Percentiles rank a stretch among this genome's conserved stretches.
Evolutionary conservation across 2,329 filamentous ascomycete species (phyloP).

Genomic region (Nemania sp.): DNA sequence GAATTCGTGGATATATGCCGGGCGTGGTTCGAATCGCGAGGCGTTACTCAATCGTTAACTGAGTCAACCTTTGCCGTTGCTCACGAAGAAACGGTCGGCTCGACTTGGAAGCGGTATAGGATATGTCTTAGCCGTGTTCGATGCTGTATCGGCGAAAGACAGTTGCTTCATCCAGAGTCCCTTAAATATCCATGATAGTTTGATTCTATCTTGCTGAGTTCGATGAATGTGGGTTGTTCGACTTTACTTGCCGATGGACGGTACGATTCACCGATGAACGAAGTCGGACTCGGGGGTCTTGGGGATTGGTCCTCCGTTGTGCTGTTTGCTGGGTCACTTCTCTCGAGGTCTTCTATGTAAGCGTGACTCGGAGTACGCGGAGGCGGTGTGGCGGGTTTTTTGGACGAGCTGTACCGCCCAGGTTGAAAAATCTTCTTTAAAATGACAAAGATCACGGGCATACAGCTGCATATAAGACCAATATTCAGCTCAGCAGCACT

Average conservation of each 20-base stretch:
- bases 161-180: constrained; percentile 22
- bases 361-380: constrained; percentile 33
- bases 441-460: constrained; percentile 36
- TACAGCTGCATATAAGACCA: constrained; percentile 37
- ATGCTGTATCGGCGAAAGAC: neutral
- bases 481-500: constrained; percentile 40
- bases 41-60: neutral
- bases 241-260: neutral
- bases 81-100: neutral
- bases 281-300: neutral
- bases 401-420: neutral
- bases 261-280: neutral
- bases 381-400: constrained; percentile 8
- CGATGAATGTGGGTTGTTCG: constrained; percentile 17
- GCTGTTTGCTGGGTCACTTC: neutral
- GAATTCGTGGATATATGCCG: neutral
- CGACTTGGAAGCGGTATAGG: neutral
- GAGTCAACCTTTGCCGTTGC: neutral
- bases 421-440: constrained; percentile 29
- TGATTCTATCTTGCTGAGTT: constrained; percentile 30
- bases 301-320: neutral
- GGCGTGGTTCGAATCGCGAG: neutral
- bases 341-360: constrained; percentile 29
- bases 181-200: constrained; percentile 6
- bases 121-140: neutral